phyloP scores from a whole-genome alignment of 2,329 filamentous ascomycete genomes.

The Penicillium vulpinum region DNA sequence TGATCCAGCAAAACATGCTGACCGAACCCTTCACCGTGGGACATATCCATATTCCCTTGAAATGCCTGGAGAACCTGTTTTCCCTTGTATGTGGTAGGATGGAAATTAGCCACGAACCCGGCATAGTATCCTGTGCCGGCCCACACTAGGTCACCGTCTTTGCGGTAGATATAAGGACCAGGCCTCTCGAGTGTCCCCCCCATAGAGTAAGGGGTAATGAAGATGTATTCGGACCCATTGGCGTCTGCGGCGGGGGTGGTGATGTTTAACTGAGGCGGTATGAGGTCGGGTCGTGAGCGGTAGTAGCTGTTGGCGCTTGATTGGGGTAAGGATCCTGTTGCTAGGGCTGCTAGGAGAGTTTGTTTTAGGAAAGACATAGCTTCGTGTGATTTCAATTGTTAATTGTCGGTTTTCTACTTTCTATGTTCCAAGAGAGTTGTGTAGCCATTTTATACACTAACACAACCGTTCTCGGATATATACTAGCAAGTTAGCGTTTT shows the following conservation, averaged over 20 bases:
- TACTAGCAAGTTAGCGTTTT: neutral
- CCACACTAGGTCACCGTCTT: slow-evolving; percentile 56
- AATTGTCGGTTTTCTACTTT: neutral
- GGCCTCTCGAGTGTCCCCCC: slow-evolving; percentile 45
- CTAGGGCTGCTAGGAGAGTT: neutral
- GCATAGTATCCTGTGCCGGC: slow-evolving; percentile 53
- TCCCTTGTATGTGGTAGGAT: slow-evolving; percentile 45
- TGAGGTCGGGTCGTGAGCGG: slow-evolving; percentile 1
- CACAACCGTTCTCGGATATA: neutral
- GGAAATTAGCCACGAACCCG: slow-evolving; percentile 54
- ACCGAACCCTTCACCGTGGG: slow-evolving; percentile 53
- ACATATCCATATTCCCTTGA: slow-evolving; percentile 51
- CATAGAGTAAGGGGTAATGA: slow-evolving; percentile 30
- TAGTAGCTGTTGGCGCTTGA: neutral
- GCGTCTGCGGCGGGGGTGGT: slow-evolving; percentile 28
- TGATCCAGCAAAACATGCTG: slow-evolving; percentile 53
- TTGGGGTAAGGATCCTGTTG: neutral
- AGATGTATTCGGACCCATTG: slow-evolving; percentile 32
- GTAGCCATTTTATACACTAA: neutral
- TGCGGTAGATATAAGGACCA: slow-evolving; percentile 54
- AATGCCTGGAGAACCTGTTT: slow-evolving; percentile 54
- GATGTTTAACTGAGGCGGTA: slow-evolving; percentile 20
- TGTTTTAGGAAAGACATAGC: neutral
- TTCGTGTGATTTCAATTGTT: neutral
- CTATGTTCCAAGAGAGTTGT: too few species aligned